phyloP scores from a whole-genome alignment of 2,329 filamentous ascomycete genomes.

The Diaporthe longicolla region DNA sequence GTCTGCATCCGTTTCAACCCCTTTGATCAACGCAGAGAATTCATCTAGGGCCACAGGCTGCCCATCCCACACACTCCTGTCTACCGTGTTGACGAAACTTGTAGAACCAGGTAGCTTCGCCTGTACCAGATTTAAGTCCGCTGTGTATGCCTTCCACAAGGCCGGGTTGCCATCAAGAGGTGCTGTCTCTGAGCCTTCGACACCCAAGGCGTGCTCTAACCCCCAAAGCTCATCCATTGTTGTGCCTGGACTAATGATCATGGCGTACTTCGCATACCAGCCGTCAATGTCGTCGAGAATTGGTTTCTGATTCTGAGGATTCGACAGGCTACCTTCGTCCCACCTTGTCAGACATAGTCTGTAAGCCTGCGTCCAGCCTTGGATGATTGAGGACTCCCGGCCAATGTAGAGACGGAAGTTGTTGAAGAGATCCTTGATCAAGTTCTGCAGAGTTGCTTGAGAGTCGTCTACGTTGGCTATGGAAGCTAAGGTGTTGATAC shows the following conservation, averaged over 20 bases:
- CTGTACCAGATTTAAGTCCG: constrained; percentile 25
- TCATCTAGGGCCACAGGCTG: not conserved
- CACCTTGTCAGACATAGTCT: constrained; percentile 24
- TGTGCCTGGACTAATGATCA: not conserved
- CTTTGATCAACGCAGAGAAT: not conserved
- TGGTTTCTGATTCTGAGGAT: constrained; percentile 13
- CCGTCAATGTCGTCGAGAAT: constrained; percentile 30
- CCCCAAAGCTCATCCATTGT: constrained; percentile 15
- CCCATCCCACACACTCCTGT: constrained; percentile 25
- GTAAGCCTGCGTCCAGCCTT: constrained; percentile 30
- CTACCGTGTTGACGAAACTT: constrained; percentile 2
- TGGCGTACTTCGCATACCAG: constrained; percentile 19
- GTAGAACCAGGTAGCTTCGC: not conserved
- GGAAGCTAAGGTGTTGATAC: constrained; percentile 19
- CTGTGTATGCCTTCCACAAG: constrained; percentile 16
- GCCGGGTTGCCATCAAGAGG: not conserved
- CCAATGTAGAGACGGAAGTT: constrained; percentile 10
- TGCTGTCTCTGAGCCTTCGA: constrained; percentile 18
- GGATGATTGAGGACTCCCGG: not conserved
- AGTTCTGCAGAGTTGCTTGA: not conserved
- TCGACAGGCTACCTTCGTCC: constrained; percentile 7
- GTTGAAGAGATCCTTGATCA: constrained; percentile 10
- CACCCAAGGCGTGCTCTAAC: constrained; percentile 24
- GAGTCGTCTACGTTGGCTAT: constrained; percentile 2
- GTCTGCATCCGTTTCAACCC: too few species aligned